A percentile compares a stretch with the other conserved stretches of the same genome.
Evolutionary conservation across 202 grass and related monocot genomes (phyloP).

Genomic region (Alloteropsis angusta): DNA sequence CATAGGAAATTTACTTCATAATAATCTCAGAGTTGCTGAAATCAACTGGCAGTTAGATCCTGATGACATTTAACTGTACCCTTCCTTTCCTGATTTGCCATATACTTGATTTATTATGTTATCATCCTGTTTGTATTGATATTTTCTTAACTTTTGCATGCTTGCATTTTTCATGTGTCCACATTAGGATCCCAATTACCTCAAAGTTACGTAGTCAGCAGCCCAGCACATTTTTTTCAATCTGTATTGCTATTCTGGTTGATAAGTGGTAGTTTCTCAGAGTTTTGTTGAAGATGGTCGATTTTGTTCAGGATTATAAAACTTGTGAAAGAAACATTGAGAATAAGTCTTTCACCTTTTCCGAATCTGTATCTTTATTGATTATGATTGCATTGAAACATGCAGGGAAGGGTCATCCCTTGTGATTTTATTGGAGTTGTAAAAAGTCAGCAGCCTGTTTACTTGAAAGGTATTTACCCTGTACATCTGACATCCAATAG

Average conservation of each 20-base stretch:
- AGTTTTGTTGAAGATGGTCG: background rate
- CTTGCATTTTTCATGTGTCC: background rate
- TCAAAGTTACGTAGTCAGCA: background rate
- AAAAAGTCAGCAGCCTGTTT: slow-evolving; percentile 90
- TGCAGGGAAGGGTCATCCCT: slow-evolving; percentile 91
- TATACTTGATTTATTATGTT: background rate
- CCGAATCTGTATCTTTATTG: slow-evolving; percentile 4
- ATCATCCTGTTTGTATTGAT: background rate
- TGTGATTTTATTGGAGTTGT: slow-evolving; percentile 87
- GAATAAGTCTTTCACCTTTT: background rate
- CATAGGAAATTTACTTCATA: background rate
- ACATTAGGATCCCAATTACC: background rate
- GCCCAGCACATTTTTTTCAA: background rate
- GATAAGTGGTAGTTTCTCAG: background rate
- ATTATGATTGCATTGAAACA: slow-evolving; percentile 18
- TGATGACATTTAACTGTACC: background rate
- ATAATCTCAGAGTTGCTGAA: background rate
- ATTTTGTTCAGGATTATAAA: background rate
- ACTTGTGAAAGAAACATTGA: background rate
- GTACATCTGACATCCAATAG: slow-evolving; percentile 1
- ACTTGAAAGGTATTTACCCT: slow-evolving; percentile 68
- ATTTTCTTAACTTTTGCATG: background rate
- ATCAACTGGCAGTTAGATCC: background rate
- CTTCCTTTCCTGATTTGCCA: background rate
- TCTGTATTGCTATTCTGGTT: background rate